Conservation (phyloP, 2,329 filamentous ascomycete genomes). For the Amauroascus verrucosus region DNA sequence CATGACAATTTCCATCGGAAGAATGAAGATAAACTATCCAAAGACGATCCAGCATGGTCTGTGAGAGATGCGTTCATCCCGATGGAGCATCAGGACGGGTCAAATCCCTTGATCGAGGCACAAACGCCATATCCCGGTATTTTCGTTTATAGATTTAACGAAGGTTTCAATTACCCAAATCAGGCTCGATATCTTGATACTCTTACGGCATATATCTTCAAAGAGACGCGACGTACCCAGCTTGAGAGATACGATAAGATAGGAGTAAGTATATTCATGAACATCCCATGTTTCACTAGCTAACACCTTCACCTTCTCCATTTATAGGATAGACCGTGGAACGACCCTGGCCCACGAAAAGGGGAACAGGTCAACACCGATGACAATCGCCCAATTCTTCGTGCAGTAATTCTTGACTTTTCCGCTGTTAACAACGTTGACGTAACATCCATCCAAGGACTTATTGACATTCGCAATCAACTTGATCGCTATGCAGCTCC, state of each 20-base stretch:
- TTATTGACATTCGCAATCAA: constrained; percentile 47
- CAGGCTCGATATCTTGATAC: constrained; percentile 44
- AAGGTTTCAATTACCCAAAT: constrained; percentile 50
- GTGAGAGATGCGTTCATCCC: constrained; percentile 40
- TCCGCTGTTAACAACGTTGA: constrained; percentile 48
- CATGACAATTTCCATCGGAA: constrained; percentile 14
- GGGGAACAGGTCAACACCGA: constrained; percentile 12
- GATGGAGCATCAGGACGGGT: constrained; percentile 42
- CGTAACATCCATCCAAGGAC: constrained; percentile 45
- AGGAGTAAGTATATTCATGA: constrained; percentile 10
- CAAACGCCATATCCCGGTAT: constrained; percentile 45
- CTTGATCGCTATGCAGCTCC: constrained; percentile 43
- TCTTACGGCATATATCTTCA: constrained; percentile 39
- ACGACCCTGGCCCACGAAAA: constrained; percentile 39
- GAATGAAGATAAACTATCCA: constrained; percentile 14
- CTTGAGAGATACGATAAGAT: constrained; percentile 22
- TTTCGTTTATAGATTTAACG: constrained; percentile 47
- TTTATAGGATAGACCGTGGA: constrained; percentile 44
- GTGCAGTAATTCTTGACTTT: constrained; percentile 48
- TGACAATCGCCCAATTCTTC: constrained; percentile 38
- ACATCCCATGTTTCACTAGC: not conserved
- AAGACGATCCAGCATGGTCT: constrained; percentile 17
- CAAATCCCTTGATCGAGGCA: constrained; percentile 41
- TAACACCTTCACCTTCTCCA: not conserved
- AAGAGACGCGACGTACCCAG: constrained; percentile 39